phyloP scores from a whole-genome alignment of 2,329 filamentous ascomycete genomes.

The Colletotrichum sp. region DNA sequence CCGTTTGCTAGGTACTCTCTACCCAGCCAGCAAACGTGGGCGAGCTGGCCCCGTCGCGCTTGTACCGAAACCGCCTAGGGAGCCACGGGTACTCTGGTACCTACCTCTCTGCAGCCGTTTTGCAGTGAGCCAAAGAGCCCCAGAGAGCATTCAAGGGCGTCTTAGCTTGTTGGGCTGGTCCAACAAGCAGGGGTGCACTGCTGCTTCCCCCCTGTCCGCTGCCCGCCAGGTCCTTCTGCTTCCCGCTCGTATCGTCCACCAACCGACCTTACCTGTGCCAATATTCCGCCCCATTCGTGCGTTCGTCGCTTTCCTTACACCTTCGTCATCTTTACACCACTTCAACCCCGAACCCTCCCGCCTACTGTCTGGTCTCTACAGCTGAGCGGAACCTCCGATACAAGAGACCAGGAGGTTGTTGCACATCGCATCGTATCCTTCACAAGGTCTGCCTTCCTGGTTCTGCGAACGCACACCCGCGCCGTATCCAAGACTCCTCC shows the following conservation, averaged over 20 bases:
- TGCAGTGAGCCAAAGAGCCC: not conserved
- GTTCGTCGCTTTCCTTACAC: not conserved
- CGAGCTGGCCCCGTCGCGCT: not conserved
- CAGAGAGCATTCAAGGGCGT: not conserved
- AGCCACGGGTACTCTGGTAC: not conserved
- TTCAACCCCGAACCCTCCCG: not conserved
- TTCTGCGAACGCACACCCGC: not conserved
- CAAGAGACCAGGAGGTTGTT: not conserved
- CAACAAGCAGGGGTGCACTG: constrained; percentile 11
- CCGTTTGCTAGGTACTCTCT: not conserved
- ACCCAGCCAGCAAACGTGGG: not conserved
- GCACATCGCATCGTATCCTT: not conserved
- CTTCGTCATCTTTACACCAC: constrained; percentile 18
- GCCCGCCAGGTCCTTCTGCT: constrained; percentile 1
- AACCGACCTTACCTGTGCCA: not conserved
- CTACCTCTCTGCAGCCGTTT: not conserved
- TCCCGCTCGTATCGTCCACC: not conserved
- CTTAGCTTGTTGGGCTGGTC: constrained; percentile 18
- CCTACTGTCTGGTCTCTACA: not conserved
- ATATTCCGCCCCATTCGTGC: not conserved
- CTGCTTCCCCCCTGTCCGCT: not conserved
- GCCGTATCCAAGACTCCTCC: not conserved
- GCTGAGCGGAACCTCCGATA: not conserved
- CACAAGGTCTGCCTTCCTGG: not conserved
- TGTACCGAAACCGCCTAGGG: not conserved